phyloP scores from a whole-genome alignment of 371 early-diverging fungal species.

The Mortierella sp. region DNA sequence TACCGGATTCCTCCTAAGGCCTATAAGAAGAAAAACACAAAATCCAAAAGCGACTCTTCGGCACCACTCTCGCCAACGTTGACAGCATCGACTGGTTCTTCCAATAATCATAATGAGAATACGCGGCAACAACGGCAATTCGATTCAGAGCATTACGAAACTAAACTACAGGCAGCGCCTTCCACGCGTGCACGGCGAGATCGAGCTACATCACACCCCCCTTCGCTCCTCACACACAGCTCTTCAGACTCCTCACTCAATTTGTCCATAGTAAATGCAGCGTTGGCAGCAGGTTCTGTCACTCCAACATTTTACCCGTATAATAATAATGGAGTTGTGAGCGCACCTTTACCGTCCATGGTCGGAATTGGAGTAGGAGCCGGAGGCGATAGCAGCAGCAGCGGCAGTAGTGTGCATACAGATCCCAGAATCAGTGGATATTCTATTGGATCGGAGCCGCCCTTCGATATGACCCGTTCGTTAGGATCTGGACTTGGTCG shows the following conservation, averaged over 20 bases:
- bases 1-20: constrained; percentile 52
- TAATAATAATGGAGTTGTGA: constrained; percentile 7
- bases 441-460: constrained; percentile 37
- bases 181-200: constrained; percentile 23
- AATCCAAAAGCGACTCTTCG: constrained; percentile 12
- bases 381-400: neutral
- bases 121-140: constrained; percentile 7
- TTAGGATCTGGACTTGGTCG: constrained; percentile 46
- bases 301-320: constrained; percentile 14
- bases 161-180: too few relatives aligned
- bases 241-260: constrained; percentile 44
- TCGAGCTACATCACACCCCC: constrained; percentile 42
- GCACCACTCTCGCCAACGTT: constrained; percentile 24
- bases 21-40: constrained; percentile 42
- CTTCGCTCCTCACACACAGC: constrained; percentile 27
- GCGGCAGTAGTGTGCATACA: too few relatives aligned
- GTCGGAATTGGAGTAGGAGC: constrained; percentile 13
- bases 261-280: constrained; percentile 50
- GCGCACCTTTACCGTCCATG: constrained; percentile 30
- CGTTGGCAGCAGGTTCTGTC: constrained; percentile 30
- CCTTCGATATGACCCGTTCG: constrained; percentile 20
- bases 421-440: constrained; percentile 46
- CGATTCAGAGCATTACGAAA: too few relatives aligned
- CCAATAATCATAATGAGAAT: neutral
- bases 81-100: constrained; percentile 11